These are phyloP conservation scores for Daedaleopsis nitida DNA, from an alignment of 768 basidiomycete genomes.

Conservation along the genomic window DNA sequence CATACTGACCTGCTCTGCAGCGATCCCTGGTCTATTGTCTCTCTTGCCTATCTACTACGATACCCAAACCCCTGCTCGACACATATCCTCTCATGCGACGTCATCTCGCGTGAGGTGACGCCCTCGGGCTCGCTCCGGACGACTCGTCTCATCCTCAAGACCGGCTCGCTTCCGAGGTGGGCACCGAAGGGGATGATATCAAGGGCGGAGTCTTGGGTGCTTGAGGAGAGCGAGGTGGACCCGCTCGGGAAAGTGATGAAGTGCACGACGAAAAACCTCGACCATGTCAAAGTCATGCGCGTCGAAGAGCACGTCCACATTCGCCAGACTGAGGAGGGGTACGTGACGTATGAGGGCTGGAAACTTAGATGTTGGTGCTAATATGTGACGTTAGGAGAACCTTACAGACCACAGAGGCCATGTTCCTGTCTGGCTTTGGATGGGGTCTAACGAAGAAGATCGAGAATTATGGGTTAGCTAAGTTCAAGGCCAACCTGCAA, in stretches of 20 bases:
- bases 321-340: conserved; percentile 72
- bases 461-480: conserved; percentile 81
- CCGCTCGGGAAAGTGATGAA: conserved; percentile 74
- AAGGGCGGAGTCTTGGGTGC: conserved; percentile 89
- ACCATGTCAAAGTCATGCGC: conserved; percentile 93
- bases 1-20: conserved; percentile 40
- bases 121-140: conserved; percentile 77
- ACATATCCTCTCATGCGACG: conserved; percentile 95
- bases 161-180: conserved; percentile 91
- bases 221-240: conserved; percentile 95
- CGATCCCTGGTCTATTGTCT: conserved; percentile 92
- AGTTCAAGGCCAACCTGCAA: conserved; percentile 88
- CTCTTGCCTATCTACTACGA: conserved; percentile 91
- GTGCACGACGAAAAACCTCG: conserved; percentile 86
- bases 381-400: conserved; percentile 56
- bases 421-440: conserved; percentile 86
- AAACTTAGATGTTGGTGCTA: neutral
- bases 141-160: conserved; percentile 90
- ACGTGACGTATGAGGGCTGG: conserved; percentile 23
- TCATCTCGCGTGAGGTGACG: conserved; percentile 80
- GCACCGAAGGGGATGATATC: conserved; percentile 81
- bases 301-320: conserved; percentile 83
- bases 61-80: conserved; percentile 95
- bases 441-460: conserved; percentile 89
- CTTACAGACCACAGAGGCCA: conserved; percentile 81